Base-by-base conservation (phyloP, 352 stramenopile genomes). In the Aphanomyces astaci region DNA sequence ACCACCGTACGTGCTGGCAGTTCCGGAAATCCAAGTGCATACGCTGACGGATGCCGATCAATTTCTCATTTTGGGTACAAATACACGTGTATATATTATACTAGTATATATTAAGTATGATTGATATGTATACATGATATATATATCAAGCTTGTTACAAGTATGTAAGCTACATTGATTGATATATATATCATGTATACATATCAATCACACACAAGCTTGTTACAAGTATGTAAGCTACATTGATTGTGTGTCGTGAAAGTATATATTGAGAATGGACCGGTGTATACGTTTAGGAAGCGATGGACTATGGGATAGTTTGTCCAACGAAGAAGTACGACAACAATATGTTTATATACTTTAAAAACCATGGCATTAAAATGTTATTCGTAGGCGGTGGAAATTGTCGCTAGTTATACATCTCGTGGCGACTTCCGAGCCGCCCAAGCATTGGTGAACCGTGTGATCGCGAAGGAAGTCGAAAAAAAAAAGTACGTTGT, bases 231-330 rank as follows among this genome's bases (percentile, higher is more conserved):
- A n/a, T n/a, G n/a, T n/a, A n/a, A n/a, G 45, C 25, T 17, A 64
- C 17, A 19, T 27, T 25, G 24, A 2, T 7, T 40, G 17, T 24
- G 24, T 36, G 22, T 7, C 17, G n/a, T 25, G 49, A 52, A 2
- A 22, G 19, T 1, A 57, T 17, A 60, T 4, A 10, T 4, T 62
- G 4, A 25, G 33, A 43, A 60, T 30, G 22, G 15, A 60, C 28
- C 32, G 3, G 19, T 31, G 22, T 24, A 10, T 3, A 7, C 1
- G n/a, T 36, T 36, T 59, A 71, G 75, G 82, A 22, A 98, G 95
- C 71, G 97, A 99, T 78, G 96, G 96, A 17, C 74, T 99, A 17
- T 99, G 96, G 96, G 96, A 99, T 78, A 95, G 97, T 57, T 79
- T 98, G 53, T 89, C 73, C 72, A 98, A 98, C 73, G 84, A 98